Percentiles rank a stretch among this genome's conserved stretches.
Conservation (phyloP, 2,329 filamentous ascomycete genomes). For the Sordariomycetes sp. region DNA sequence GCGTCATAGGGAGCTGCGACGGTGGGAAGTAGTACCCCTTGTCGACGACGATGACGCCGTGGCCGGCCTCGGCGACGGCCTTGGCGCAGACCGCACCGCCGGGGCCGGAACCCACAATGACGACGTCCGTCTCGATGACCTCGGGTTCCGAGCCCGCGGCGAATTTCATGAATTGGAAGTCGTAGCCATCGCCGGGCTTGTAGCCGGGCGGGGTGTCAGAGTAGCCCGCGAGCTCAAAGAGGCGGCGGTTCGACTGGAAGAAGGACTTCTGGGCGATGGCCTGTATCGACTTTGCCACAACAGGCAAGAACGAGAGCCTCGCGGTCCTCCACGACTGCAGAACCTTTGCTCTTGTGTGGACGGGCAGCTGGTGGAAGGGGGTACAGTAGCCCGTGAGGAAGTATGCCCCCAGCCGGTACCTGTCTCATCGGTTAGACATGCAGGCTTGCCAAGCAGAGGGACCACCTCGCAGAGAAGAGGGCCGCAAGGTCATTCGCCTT, state of each 20-base stretch:
- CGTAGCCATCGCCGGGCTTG: slow-evolving; percentile 33
- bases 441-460: not conserved
- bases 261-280: slow-evolving; percentile 40
- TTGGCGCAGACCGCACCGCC: slow-evolving; percentile 75
- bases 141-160: slow-evolving; percentile 47
- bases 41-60: slow-evolving; percentile 67
- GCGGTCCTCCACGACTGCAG: slow-evolving; percentile 49
- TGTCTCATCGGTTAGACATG: not conserved
- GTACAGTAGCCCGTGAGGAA: slow-evolving; percentile 55
- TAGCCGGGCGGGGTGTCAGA: slow-evolving; percentile 37
- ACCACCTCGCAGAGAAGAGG: not conserved
- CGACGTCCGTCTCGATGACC: slow-evolving; percentile 66
- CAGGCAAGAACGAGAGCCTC: slow-evolving; percentile 38
- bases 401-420: slow-evolving; percentile 20
- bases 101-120: slow-evolving; percentile 78
- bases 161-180: slow-evolving; percentile 51
- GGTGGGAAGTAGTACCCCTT: slow-evolving; percentile 68
- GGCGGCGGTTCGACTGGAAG: slow-evolving; percentile 38
- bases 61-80: slow-evolving; percentile 63
- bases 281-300: slow-evolving; percentile 41
- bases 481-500: not conserved
- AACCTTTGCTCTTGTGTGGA: slow-evolving; percentile 46
- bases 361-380: slow-evolving; percentile 47
- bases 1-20: slow-evolving; percentile 60
- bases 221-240: slow-evolving; percentile 43